Evolutionary conservation across 2,329 filamentous ascomycete species (phyloP), one percentile per base, ranked within the genome.

Genomic region (Blastomyces silverae): DNA sequence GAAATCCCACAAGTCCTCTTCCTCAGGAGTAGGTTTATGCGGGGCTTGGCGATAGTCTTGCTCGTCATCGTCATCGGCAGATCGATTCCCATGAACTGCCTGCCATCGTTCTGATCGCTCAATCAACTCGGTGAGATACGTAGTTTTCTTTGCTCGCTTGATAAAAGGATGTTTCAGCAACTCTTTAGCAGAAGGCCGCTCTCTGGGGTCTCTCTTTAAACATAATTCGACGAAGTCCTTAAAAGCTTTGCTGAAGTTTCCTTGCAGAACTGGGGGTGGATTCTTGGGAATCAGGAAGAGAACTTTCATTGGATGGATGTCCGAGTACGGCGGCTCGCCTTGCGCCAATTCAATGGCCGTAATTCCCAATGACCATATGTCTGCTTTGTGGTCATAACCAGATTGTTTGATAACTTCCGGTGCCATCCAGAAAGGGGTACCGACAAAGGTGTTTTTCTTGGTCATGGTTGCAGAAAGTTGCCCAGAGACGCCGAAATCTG

Each of bases 361-460:
- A 74, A 97, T 97, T 50, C 93, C 93, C 22, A 97, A 81, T 1
- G 93, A 97, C 93, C 93, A 97, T 65, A 97, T 96, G 74, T 97
- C 93, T 56, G 93, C 93, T 79, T 97, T 97, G 79, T 96, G 91
- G 76, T 97, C 93, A 80, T 97, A 97, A 60, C 93, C 93, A 65
- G 92, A 96, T 77, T 99, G 93, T 79, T 96, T 96, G 77, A 99
- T 99, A 64, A 97, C 93, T 79, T 99, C 93, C 13, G 93, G 93
- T 2, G 94, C 93, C 93, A 99, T 99, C 94, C 94, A 99, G 76
- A 97, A 99, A 0, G 94, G 93, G 0, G 93, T 97, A 44, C 94
- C 94, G 42, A 99, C 93, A 76, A 97, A 99, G 0, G 93, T 97
- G 75, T 97, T 97, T 81, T 97, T 97, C 83, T 97, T 97, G 67